Conservation (phyloP, 495 filamentous ascomycete species). For the Talaromyces nanjingensis region DNA sequence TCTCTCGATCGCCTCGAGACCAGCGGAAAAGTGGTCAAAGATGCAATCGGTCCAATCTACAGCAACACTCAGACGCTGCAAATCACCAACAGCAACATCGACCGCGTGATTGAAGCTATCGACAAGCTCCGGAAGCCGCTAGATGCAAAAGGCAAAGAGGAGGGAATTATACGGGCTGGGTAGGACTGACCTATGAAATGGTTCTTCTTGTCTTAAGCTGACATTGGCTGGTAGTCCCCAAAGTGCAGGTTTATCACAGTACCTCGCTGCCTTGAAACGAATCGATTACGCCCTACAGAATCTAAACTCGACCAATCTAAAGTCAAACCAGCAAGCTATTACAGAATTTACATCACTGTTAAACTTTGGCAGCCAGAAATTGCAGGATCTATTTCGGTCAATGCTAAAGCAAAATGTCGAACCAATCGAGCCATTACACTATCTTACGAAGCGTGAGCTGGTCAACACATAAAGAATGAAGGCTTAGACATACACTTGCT, state of each 20-base stretch:
- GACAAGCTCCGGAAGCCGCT: constrained; percentile 81
- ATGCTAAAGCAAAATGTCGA: constrained; percentile 64
- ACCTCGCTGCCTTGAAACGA: constrained; percentile 82
- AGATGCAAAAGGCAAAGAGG: constrained; percentile 81
- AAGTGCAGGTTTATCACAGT: constrained; percentile 73
- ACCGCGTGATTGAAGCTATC: constrained; percentile 76
- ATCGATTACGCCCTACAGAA: constrained; percentile 72
- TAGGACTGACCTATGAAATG: constrained; percentile 22
- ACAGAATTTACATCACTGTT: constrained; percentile 70
- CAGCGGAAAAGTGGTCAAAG: constrained; percentile 80
- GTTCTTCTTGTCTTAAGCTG: constrained; percentile 9
- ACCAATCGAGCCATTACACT: constrained; percentile 83
- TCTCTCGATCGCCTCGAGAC: constrained; percentile 78
- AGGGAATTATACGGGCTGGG: constrained; percentile 83
- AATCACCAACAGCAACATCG: constrained; percentile 79
- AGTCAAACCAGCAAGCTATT: constrained; percentile 85
- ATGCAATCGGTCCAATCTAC: constrained; percentile 87
- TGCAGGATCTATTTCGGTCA: constrained; percentile 76
- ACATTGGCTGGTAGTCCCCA: constrained; percentile 49
- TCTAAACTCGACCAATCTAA: constrained; percentile 78
- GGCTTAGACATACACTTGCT: constrained; percentile 8
- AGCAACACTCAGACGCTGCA: constrained; percentile 88
- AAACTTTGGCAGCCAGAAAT: constrained; percentile 65
- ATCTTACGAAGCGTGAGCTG: constrained; percentile 72
- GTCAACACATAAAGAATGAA: neutral